Conservation (phyloP, 495 filamentous ascomycete species). For the Trichocladium antarcticum region DNA sequence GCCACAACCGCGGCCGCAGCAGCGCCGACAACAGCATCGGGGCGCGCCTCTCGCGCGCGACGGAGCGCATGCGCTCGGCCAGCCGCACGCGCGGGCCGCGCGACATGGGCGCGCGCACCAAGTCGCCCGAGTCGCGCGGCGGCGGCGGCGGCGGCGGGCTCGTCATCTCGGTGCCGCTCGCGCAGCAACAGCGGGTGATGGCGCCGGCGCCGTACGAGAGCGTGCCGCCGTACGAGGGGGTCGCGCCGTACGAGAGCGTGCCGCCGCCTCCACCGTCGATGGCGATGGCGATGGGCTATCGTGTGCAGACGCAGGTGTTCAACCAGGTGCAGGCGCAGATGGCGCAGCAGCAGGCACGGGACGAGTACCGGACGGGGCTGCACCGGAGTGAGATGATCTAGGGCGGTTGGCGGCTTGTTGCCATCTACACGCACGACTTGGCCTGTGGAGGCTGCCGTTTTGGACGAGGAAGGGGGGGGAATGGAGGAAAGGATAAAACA, state of each 20-base stretch:
- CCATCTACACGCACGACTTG: no score
- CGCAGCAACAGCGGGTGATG: background rate
- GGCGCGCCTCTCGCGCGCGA: slow-evolving; percentile 52
- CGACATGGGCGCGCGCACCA: slow-evolving; percentile 21
- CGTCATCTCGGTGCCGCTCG: background rate
- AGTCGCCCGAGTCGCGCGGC: slow-evolving; percentile 29
- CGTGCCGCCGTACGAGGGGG: slow-evolving; percentile 25
- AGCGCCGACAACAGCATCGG: slow-evolving; percentile 48
- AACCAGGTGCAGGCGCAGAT: slow-evolving; percentile 19
- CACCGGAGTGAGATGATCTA: slow-evolving; percentile 39
- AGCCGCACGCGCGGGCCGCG: slow-evolving; percentile 36
- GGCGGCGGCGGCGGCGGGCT: background rate
- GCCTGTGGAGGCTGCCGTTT: slow-evolving; percentile 19
- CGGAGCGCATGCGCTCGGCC: slow-evolving; percentile 57
- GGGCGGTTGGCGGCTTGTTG: no score
- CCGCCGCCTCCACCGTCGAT: slow-evolving; percentile 1
- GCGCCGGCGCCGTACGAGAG: slow-evolving; percentile 46
- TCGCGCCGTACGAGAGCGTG: slow-evolving; percentile 48
- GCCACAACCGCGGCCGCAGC: slow-evolving; percentile 57
- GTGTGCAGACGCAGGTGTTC: slow-evolving; percentile 13
- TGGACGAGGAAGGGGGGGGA: no score
- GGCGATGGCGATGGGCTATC: slow-evolving; percentile 1
- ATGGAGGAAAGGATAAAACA: background rate
- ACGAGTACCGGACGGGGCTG: slow-evolving; percentile 35
- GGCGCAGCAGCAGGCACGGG: slow-evolving; percentile 19